Evolutionary conservation across 257 asterid genomes (phyloP).

Genomic region (Anisodus tanguticus): DNA sequence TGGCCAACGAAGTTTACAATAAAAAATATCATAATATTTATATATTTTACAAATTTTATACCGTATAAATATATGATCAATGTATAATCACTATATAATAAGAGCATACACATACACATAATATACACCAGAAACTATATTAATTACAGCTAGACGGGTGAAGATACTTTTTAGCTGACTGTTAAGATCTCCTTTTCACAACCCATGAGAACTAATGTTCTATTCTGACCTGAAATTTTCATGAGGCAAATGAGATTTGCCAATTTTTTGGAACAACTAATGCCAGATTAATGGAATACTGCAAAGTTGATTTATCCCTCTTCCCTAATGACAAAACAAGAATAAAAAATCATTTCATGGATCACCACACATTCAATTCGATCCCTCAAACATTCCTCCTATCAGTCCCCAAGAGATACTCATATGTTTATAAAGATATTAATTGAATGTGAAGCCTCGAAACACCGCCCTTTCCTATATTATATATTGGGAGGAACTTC

Average conservation of each 20-base stretch:
- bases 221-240: neutral
- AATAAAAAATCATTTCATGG: neutral
- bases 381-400: neutral
- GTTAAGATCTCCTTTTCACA: neutral
- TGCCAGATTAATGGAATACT: slow-evolving; percentile 8
- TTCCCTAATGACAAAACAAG: neutral
- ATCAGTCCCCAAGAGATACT: neutral
- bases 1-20: too few relatives aligned
- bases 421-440: neutral
- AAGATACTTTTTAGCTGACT: too few relatives aligned
- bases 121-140: too few relatives aligned
- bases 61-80: too few relatives aligned
- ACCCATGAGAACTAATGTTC: neutral
- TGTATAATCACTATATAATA: too few relatives aligned
- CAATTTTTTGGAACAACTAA: neutral
- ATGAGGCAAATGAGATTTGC: neutral
- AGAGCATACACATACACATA: too few relatives aligned
- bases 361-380: neutral
- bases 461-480: slow-evolving; percentile 21
- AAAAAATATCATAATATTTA: too few relatives aligned
- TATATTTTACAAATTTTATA: too few relatives aligned
- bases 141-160: too few relatives aligned
- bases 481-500: neutral
- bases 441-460: slow-evolving; percentile 21
- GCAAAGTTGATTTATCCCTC: neutral